These are phyloP conservation scores for Colletotrichum sp. DNA, from an alignment of 2,329 filamentous ascomycete genomes.

Conservation along the genomic window DNA sequence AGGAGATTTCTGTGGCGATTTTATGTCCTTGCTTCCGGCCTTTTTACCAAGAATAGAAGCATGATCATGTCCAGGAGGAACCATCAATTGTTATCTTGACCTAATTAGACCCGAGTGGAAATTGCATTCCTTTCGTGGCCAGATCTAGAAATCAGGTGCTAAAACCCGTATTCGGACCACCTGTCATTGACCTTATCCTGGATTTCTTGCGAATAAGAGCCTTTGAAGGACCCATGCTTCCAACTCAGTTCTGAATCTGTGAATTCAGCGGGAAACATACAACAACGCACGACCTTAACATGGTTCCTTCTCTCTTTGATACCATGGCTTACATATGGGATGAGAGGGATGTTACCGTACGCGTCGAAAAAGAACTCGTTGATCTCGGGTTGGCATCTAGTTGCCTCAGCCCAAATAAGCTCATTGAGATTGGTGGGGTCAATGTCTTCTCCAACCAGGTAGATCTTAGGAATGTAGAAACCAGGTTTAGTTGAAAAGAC, in stretches of 20 bases:
- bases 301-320: slow-evolving; percentile 24
- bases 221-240: slow-evolving; percentile 33
- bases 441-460: slow-evolving; percentile 53
- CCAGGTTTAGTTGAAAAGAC: slow-evolving; percentile 46
- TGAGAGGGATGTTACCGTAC: slow-evolving; percentile 43
- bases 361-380: slow-evolving; percentile 51
- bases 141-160: no score
- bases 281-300: slow-evolving; percentile 52
- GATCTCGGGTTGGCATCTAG: slow-evolving; percentile 45
- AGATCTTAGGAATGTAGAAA: slow-evolving; percentile 45
- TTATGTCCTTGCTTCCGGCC: no score
- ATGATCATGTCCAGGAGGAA: no score
- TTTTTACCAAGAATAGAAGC: no score
- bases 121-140: no score
- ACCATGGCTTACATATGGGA: slow-evolving; percentile 50
- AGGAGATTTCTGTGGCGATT: no score
- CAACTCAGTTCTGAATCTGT: slow-evolving; percentile 33
- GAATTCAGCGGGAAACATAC: slow-evolving; percentile 46
- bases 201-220: slow-evolving; percentile 1
- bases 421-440: slow-evolving; percentile 49
- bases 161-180: no score
- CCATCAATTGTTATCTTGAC: no score
- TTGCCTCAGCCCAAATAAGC: slow-evolving; percentile 53
- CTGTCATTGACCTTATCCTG: no score
- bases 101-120: no score